Evolutionary conservation across 345 rosid species (phyloP), one percentile per base, ranked within the genome.

Genomic region (Bruguiera parviflora): DNA sequence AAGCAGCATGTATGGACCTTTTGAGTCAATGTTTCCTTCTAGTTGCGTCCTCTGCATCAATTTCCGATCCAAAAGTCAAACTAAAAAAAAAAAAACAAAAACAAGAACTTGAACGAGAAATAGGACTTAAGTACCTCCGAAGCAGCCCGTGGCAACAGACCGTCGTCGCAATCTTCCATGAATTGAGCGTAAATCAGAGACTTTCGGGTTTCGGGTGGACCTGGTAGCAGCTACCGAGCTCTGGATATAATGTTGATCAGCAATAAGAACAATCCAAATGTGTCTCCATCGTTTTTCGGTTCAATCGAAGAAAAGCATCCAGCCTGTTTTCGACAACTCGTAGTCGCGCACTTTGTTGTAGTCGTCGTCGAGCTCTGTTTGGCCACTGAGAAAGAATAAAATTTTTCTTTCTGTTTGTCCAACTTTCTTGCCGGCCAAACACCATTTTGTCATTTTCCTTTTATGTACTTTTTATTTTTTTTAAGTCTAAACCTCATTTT

Each of bases 1-100:
- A 61, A 85, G 89, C 64, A 85, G 78, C 60, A 78, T 53, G 53
- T 85, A 88, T 0, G 87, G 87, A 52, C 84, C 77, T 64, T 80
- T 81, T 0, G 79, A 74, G 69, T 84, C 88, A 19, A 71, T 24
- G 29, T 8, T 43, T n/a, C 35, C 52, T 60, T 59, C 75, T 5
- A 8, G 63, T 67, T 18, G 69, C 77, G 60, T 52, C 63, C 74
- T 75, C 84, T 77, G 76, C 4, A 29, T 55, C 49, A 3, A 43
- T 43, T 43, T 43, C 2, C 47, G 47, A 43, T 43, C 47, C 47
- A 43, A 11, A 43, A 1, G 43, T 37, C 29, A 60, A 62, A 20
- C n/a, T n/a, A 20, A 5, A 58, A 11, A 18, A 18, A 22, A 2
- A 27, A 8, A 59, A 27, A 13, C 66, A 2, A 8, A 31, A 49